Percentiles rank a stretch among this genome's conserved stretches.
Evolutionary conservation across 2,329 filamentous ascomycete genomes (phyloP).

Genomic region (Nannizzia gypsea): DNA sequence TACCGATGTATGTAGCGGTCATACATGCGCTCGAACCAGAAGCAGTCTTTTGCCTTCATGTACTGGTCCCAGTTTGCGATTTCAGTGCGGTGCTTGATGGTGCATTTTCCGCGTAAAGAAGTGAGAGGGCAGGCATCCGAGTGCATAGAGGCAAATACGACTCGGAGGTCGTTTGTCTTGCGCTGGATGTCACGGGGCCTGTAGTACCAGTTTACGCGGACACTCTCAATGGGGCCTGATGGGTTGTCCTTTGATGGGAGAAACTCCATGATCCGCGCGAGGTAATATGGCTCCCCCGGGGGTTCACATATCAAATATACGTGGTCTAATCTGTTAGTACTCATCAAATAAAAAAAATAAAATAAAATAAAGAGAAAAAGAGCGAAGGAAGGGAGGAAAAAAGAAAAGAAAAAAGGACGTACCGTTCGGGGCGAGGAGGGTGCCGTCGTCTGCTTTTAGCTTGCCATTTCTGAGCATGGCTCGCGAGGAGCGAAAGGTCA

Average conservation of each 20-base stretch:
- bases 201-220: slow-evolving; percentile 98
- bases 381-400: slow-evolving; percentile 9
- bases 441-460: slow-evolving; percentile 83
- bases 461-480: slow-evolving; percentile 61
- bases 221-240: slow-evolving; percentile 62
- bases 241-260: slow-evolving; percentile 67
- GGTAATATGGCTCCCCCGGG: slow-evolving; percentile 93
- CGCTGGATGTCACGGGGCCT: slow-evolving; percentile 90
- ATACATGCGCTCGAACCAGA: slow-evolving; percentile 96
- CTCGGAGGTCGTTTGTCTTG: slow-evolving; percentile 77
- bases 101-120: slow-evolving; percentile 84
- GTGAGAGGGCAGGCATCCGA: slow-evolving; percentile 90
- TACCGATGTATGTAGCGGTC: slow-evolving; percentile 97
- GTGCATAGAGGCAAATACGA: slow-evolving; percentile 96
- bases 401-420: slow-evolving; percentile 28
- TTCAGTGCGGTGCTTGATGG: slow-evolving; percentile 77
- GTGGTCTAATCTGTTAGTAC: slow-evolving; percentile 47
- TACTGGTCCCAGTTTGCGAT: slow-evolving; percentile 73
- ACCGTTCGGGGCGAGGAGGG: slow-evolving; percentile 75
- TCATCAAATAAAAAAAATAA: slow-evolving; percentile 9
- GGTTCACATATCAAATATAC: slow-evolving; percentile 96
- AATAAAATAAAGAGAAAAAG: slow-evolving; percentile 5
- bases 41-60: slow-evolving; percentile 71
- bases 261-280: slow-evolving; percentile 98
- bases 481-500: slow-evolving; percentile 67